Base-by-base conservation (phyloP, 257 asterid species). In the Asclepias syriaca region DNA sequence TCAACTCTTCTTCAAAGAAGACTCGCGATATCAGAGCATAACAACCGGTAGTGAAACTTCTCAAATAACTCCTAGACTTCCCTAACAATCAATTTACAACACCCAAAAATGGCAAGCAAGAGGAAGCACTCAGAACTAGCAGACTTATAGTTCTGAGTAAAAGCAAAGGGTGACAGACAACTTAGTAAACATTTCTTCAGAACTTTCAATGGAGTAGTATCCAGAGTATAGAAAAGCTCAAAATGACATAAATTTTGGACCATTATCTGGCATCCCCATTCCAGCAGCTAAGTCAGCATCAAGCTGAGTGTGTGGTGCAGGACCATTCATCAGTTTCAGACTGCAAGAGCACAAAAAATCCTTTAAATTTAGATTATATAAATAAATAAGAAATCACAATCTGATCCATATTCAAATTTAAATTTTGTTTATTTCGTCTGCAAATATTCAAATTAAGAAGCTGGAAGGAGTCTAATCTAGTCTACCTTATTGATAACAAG, bases 191-290 rank as follows among this genome's bases (percentile, higher is more conserved):
- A 32, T 18, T 61, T 61, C 66, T 14, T 14, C 46, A 63, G 34
- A 61, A 61, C 67, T 32, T 61, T 34, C 46, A 15, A 32, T 15
- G 46, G 46, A n/a, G 1, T 37, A 63, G 49, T 34, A 39, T 63
- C 48, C 13, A 2, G 21, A 8, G 24, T 7, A 15, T 15, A 34
- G 14, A 66, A 64, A 68, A 45, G 72, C 72, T 78, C 74, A 80
- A 50, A 10, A 81, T 11, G 87, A 63, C 97, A 94, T 89, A 32
- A 94, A 84, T 85, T 91, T 94, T 27, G 98, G 97, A 12, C 98
- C 99, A 69, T 94, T 89, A 76, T 94, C 98, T 0, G 98, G 99
- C 90, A 75, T 83, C 54, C 98, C 99, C 98, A 94, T 94, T 50
- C 99, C 98, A 81, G 90, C 96, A 66, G 98, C 98, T 37, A 88